Base-by-base conservation (phyloP, 1,284 basidiomycete species). In the Vanrija pseudolonga region DNA sequence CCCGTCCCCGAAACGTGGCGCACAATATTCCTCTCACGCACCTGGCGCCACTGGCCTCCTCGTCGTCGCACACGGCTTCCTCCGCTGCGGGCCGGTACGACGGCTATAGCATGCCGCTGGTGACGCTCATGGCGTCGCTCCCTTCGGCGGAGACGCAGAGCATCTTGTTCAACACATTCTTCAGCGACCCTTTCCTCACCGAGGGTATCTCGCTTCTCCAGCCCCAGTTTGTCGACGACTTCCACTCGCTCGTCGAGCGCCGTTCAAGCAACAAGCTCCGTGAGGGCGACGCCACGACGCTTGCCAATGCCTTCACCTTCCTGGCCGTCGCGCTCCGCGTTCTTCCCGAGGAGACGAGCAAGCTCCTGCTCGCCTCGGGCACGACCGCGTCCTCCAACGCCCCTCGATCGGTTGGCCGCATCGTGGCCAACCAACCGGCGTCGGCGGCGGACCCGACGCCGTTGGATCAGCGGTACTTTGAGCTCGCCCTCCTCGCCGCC, bases 121-220 rank as follows among this genome's bases (percentile, higher is more conserved):
- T 62, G 26, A 60, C 63, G 1, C 56, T 74, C 23, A 57, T 69
- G 40, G 51, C 61, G n/a, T 65, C 61, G 14, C 59, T 74, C 4
- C 72, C 72, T 4, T 65, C 67, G 20, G 20, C 46, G 12, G 67
- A 69, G 36, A 70, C 66, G 18, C 69, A 71, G 47, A 56, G 51
- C 19, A 72, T 72, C 36, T 61, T 74, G 6, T 67, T 72, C 57
- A 61, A 67, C 45, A 71, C 65, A 2, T 74, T 73, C 61, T 73
- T 71, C 56, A 44, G 51, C 32, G 72, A 74, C 55, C 67, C 69
- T 14, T 71, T 73, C 60, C 56, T 74, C 22, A 63, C 66, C n/a
- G 68, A 73, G 55, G 72, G 72, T 3, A 65, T 74, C 22, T 66
- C 68, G 7, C 62, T 74, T 3, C 67, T 74, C 6, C 68, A 69